These are phyloP conservation scores for Meira miltonrushii DNA, from an alignment of 1,284 basidiomycete genomes.

Conservation along the genomic window DNA sequence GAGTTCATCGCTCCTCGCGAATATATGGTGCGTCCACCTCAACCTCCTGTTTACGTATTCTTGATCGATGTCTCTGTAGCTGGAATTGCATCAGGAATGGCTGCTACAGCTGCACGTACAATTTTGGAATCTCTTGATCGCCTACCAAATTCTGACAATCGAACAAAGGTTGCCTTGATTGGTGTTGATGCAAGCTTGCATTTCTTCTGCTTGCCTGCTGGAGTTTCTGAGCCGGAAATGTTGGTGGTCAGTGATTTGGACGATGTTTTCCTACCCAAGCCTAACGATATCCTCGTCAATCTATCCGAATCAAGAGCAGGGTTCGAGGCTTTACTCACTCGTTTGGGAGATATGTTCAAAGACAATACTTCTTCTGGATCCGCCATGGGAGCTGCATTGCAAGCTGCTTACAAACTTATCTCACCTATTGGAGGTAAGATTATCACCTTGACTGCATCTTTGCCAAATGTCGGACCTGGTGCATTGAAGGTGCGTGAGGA, in stretches of 20 bases:
- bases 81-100: constrained; percentile 74
- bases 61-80: constrained; percentile 91
- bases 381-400: constrained; percentile 89
- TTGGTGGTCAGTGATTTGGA: constrained; percentile 94
- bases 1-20: constrained; percentile 98
- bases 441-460: constrained; percentile 75
- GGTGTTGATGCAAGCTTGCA: constrained; percentile 88
- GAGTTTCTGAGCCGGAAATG: constrained; percentile 80
- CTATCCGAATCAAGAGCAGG: constrained; percentile 76
- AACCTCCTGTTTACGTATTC: constrained; percentile 94
- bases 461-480: constrained; percentile 84
- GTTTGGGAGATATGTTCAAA: constrained; percentile 92
- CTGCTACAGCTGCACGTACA: constrained; percentile 90
- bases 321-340: constrained; percentile 73
- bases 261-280: constrained; percentile 95
- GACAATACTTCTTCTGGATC: constrained; percentile 85
- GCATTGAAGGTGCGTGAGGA: constrained; percentile 94
- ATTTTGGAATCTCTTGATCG: constrained; percentile 91
- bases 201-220: constrained; percentile 82
- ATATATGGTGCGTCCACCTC: constrained; percentile 97
- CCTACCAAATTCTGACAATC: constrained; percentile 86
- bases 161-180: constrained; percentile 88
- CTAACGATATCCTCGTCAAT: constrained; percentile 90
- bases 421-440: constrained; percentile 93
- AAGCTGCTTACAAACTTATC: constrained; percentile 93